Conservation (phyloP, 2,329 filamentous ascomycete species). For the Diplodia seriata region DNA sequence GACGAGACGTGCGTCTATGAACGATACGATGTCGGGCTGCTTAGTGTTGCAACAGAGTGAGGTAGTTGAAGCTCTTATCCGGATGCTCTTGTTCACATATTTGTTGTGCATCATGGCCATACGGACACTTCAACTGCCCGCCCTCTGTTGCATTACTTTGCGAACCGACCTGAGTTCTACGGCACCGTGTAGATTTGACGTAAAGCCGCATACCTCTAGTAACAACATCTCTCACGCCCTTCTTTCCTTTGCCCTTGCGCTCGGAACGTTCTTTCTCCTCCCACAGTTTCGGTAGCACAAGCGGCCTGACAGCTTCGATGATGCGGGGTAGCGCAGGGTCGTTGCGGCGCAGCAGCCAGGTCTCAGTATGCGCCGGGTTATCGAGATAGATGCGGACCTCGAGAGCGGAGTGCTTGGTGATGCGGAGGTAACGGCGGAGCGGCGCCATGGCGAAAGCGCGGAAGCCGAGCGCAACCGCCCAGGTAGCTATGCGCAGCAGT, state of each 20-base stretch:
- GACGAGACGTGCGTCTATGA: neutral
- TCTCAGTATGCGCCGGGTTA: slow-evolving; percentile 79
- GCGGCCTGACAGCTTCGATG: slow-evolving; percentile 81
- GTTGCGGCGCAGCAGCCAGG: slow-evolving; percentile 82
- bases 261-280: slow-evolving; percentile 75
- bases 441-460: slow-evolving; percentile 72
- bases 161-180: neutral
- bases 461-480: neutral
- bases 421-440: slow-evolving; percentile 85
- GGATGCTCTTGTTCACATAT: no score
- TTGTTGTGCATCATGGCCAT: no score
- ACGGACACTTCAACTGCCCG: no score
- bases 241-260: slow-evolving; percentile 67
- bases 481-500: neutral
- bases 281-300: slow-evolving; percentile 87
- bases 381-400: slow-evolving; percentile 97
- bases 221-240: slow-evolving; percentile 89
- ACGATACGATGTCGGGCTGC: neutral
- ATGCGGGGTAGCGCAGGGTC: slow-evolving; percentile 80
- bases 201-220: slow-evolving; percentile 65
- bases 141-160: no score
- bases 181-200: neutral
- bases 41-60: no score
- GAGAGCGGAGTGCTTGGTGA: slow-evolving; percentile 92
- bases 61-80: no score